Evolutionary conservation across 2,329 filamentous ascomycete genomes (phyloP).

Genomic region (Dactylellina drechsleri): DNA sequence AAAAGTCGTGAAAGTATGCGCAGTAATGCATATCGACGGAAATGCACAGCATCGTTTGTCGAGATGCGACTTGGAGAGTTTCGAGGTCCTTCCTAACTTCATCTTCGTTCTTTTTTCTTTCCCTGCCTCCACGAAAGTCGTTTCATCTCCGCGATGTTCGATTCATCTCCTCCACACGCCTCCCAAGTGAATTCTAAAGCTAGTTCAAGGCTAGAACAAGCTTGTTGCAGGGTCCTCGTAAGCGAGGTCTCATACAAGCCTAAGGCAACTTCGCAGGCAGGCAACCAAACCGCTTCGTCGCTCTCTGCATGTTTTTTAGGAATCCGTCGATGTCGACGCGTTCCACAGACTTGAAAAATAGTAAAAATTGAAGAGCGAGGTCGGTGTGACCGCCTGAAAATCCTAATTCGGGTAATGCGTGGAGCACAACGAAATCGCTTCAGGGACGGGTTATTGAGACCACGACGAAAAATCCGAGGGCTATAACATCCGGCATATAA

Average conservation of each 20-base stretch:
- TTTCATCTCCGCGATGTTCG: neutral
- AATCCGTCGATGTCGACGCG: constrained; percentile 28
- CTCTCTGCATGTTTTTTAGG: constrained; percentile 2
- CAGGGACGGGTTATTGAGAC: neutral
- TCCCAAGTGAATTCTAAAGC: no score
- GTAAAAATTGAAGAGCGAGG: neutral
- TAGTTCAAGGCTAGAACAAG: constrained; percentile 13
- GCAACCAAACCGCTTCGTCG: constrained; percentile 28
- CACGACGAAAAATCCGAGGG: neutral
- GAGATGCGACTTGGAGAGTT: constrained; percentile 34
- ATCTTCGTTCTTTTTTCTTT: constrained; percentile 7
- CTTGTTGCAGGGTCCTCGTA: constrained; percentile 33
- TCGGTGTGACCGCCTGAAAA: constrained; percentile 3
- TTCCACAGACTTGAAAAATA: neutral
- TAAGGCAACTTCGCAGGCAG: constrained; percentile 44
- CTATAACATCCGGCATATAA: neutral
- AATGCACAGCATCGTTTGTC: constrained; percentile 41
- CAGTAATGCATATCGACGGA: constrained; percentile 52
- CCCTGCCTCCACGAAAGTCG: constrained; percentile 27
- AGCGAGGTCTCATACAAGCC: constrained; percentile 27
- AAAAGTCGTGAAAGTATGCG: constrained; percentile 42
- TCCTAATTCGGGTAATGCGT: neutral
- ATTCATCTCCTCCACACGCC: neutral
- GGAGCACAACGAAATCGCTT: neutral
- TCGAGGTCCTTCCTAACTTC: constrained; percentile 4